These are phyloP conservation scores for Fusarium sp. DNA, from an alignment of 2,329 filamentous ascomycete species.

Conservation along the genomic window DNA sequence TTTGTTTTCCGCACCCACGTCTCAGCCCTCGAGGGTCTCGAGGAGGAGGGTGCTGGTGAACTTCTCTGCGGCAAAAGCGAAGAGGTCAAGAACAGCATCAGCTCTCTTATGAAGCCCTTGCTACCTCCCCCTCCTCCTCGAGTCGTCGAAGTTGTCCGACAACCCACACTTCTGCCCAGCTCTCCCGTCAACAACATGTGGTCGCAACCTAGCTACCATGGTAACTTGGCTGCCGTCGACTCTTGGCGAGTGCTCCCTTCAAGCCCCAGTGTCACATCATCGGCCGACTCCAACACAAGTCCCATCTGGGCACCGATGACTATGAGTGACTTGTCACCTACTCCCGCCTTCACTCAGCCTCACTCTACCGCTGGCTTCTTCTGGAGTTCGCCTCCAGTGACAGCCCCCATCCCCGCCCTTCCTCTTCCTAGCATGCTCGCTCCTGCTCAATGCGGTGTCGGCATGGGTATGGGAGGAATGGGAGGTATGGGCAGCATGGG, in stretches of 20 bases:
- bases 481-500: constrained; percentile 74
- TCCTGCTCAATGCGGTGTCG: constrained; percentile 81
- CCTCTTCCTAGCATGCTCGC: constrained; percentile 89
- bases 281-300: constrained; percentile 74
- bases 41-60: constrained; percentile 96
- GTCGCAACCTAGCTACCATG: constrained; percentile 75
- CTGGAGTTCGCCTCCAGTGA: constrained; percentile 82
- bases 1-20: constrained; percentile 94
- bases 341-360: constrained; percentile 79
- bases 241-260: constrained; percentile 92
- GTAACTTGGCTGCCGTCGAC: constrained; percentile 76
- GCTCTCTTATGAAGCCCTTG: constrained; percentile 86
- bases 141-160: constrained; percentile 88
- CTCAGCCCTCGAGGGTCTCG: constrained; percentile 90
- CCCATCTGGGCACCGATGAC: constrained; percentile 84
- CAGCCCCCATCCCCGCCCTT: constrained; percentile 78
- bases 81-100: constrained; percentile 89
- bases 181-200: constrained; percentile 83
- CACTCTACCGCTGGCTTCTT: constrained; percentile 78
- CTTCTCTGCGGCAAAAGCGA: constrained; percentile 91
- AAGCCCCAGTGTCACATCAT: constrained; percentile 82
- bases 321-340: constrained; percentile 81
- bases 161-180: constrained; percentile 86
- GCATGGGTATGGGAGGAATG: constrained; percentile 77
- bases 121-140: constrained; percentile 87